Conservation (phyloP, 176 grass and related monocot species). For the Raddia distichophylla region DNA sequence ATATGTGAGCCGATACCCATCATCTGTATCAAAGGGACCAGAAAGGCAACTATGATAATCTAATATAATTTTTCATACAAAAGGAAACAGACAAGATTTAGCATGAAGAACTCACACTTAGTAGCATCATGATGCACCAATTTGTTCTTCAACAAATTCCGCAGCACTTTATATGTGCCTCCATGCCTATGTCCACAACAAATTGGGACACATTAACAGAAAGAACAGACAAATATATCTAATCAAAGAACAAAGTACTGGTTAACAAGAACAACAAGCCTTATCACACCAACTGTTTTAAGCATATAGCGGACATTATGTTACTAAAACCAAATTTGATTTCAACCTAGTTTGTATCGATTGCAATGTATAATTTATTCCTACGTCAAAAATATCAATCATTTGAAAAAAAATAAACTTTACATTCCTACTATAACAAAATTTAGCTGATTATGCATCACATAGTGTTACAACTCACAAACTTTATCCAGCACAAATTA, state of each 20-base stretch:
- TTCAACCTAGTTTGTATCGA: not conserved
- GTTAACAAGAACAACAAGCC: not conserved
- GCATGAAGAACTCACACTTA: slow-evolving; percentile 62
- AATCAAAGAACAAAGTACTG: too few relatives aligned
- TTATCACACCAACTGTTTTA: not conserved
- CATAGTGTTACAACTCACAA: not conserved
- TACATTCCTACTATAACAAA: not conserved
- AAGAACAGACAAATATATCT: not conserved
- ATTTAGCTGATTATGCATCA: not conserved
- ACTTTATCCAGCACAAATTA: not conserved
- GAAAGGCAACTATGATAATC: slow-evolving; percentile 21
- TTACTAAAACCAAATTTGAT: not conserved
- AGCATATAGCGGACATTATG: not conserved
- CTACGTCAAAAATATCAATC: not conserved
- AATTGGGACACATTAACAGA: not conserved
- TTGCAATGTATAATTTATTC: not conserved
- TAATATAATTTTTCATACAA: slow-evolving; percentile 32
- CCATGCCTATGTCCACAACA: slow-evolving; percentile 63
- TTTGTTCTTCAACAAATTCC: slow-evolving; percentile 91
- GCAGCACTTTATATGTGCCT: slow-evolving; percentile 83
- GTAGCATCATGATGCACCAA: slow-evolving; percentile 83
- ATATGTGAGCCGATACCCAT: slow-evolving; percentile 90
- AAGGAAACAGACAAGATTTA: not conserved
- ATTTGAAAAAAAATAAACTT: not conserved
- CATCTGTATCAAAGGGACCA: slow-evolving; percentile 52